phyloP scores from a whole-genome alignment of 345 rosid species.

The Rubroshorea leprosula region DNA sequence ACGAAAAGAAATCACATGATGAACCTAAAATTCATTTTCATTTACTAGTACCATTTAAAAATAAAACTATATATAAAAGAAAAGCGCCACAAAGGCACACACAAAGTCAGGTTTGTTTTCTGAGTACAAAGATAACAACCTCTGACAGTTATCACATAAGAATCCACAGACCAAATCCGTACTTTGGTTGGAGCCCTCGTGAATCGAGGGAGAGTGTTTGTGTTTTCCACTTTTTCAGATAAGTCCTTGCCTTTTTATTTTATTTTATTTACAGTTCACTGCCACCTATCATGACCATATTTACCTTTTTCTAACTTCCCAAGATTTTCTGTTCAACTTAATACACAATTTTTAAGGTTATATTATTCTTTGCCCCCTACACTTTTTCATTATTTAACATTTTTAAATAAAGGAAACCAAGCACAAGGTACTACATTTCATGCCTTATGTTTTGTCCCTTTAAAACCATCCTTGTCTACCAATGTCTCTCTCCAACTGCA shows the following conservation, averaged over 20 bases:
- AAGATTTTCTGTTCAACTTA: slow-evolving; percentile 4
- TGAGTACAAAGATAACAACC: slow-evolving; percentile 45
- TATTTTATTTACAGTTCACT: slow-evolving; percentile 9
- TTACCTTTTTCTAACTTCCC: slow-evolving; percentile 13
- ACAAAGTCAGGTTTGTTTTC: neutral
- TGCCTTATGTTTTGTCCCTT: slow-evolving; percentile 49
- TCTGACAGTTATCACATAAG: slow-evolving; percentile 30
- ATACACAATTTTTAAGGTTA: neutral
- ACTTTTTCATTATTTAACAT: too few relatives aligned
- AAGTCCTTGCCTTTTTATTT: neutral
- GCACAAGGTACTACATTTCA: slow-evolving; percentile 26
- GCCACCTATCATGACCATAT: too few relatives aligned
- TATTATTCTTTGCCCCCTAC: too few relatives aligned
- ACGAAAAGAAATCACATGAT: too few relatives aligned
- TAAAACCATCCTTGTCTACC: slow-evolving; percentile 35
- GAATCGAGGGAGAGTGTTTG: slow-evolving; percentile 33
- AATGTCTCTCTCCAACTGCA: slow-evolving; percentile 33
- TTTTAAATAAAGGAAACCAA: slow-evolving; percentile 17
- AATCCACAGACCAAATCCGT: slow-evolving; percentile 26
- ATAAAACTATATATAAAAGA: neutral
- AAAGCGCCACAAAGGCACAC: neutral
- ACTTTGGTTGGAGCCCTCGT: slow-evolving; percentile 29
- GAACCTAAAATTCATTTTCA: too few relatives aligned
- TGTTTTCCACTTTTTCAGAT: slow-evolving; percentile 16
- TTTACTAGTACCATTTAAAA: too few relatives aligned